Percentiles rank a stretch among this genome's conserved stretches.
phyloP scores from a whole-genome alignment of 768 basidiomycete species.

The Lentinula guzmanii region DNA sequence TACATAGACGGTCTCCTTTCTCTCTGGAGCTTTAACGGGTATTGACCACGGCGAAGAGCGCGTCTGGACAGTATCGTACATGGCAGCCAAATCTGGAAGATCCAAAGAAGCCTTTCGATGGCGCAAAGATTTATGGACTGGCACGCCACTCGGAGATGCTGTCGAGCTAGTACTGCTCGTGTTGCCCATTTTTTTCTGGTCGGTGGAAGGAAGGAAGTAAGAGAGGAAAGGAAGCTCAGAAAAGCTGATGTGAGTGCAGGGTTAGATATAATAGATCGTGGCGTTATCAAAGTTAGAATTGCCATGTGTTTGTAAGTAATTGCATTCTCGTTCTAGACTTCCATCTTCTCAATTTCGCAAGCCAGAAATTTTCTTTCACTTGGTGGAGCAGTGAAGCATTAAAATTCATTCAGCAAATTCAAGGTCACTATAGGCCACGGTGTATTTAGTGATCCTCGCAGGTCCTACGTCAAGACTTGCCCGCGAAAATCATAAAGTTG shows the following conservation, averaged over 20 bases:
- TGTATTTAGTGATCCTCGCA: too few relatives aligned
- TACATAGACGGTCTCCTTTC: background rate
- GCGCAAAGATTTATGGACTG: conserved; percentile 3
- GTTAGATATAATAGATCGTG: background rate
- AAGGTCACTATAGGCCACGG: background rate
- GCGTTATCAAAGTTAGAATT: background rate
- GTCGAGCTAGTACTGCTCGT: background rate
- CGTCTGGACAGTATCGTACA: background rate
- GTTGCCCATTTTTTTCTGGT: background rate
- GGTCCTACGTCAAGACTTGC: too few relatives aligned
- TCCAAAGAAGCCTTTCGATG: background rate
- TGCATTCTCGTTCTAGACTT: background rate
- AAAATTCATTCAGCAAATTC: background rate
- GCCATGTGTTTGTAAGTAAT: background rate
- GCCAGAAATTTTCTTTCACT: too few relatives aligned
- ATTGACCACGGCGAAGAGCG: background rate
- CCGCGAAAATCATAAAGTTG: too few relatives aligned
- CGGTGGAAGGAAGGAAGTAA: background rate
- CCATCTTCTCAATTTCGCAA: too few relatives aligned
- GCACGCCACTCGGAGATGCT: background rate
- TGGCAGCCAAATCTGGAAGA: conserved; percentile 2
- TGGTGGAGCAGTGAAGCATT: background rate
- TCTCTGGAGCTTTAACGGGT: background rate
- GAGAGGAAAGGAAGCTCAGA: background rate
- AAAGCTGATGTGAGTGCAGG: background rate